Evolutionary conservation across 805 yeast species (phyloP).

Genomic region (Zygoascus bituminiphila): DNA sequence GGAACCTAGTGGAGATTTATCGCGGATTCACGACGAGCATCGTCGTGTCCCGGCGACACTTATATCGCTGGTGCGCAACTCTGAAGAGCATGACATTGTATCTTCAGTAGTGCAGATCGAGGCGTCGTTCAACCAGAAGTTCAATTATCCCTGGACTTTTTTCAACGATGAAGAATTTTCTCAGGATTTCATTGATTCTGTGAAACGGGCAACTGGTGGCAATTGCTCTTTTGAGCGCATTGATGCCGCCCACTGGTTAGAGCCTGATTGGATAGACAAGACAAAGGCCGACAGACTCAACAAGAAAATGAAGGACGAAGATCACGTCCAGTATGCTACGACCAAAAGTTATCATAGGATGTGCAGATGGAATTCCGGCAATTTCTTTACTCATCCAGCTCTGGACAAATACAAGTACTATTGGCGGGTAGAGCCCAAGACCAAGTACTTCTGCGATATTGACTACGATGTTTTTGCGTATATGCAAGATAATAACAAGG

Average conservation of each 20-base stretch:
- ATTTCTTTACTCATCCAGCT: constrained; percentile 57
- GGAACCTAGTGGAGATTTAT: constrained; percentile 11
- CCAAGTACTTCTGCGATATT: constrained; percentile 58
- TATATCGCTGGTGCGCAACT: constrained; percentile 61
- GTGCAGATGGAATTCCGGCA: constrained; percentile 74
- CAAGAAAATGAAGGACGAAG: constrained; percentile 33
- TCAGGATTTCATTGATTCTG: constrained; percentile 42
- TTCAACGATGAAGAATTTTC: constrained; percentile 65
- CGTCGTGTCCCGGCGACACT: constrained; percentile 61
- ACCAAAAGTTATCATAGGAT: constrained; percentile 64
- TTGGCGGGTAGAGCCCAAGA: constrained; percentile 77
- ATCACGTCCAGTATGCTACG: constrained; percentile 54
- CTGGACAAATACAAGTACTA: constrained; percentile 56
- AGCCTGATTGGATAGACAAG: constrained; percentile 49
- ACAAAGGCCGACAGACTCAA: constrained; percentile 35
- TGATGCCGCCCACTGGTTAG: constrained; percentile 44
- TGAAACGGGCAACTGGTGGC: constrained; percentile 36
- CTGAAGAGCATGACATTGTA: constrained; percentile 44
- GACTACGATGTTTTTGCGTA: constrained; percentile 37
- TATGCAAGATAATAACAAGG: constrained; percentile 49
- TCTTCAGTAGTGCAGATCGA: constrained; percentile 56
- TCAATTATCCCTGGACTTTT: constrained; percentile 75
- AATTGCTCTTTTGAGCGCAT: constrained; percentile 40
- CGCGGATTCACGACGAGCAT: not conserved
- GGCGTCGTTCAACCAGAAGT: constrained; percentile 55